These are phyloP conservation scores for Populus euphratica DNA, from an alignment of 345 rosid species.

Conservation along the genomic window DNA sequence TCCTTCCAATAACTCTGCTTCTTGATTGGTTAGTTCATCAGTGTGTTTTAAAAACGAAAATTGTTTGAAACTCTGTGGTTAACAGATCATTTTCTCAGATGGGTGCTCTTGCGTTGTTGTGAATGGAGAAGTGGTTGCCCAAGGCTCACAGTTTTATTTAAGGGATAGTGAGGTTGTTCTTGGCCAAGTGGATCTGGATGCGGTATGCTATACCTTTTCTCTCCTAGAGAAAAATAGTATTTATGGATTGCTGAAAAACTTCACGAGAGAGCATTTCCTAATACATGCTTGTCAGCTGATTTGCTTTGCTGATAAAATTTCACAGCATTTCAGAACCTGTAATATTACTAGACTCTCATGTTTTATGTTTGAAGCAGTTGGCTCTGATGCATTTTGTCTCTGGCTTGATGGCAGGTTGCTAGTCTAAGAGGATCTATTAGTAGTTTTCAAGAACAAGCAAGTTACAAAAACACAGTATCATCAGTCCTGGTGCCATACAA, in stretches of 20 bases:
- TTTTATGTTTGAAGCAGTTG: not conserved
- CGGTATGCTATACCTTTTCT: slow-evolving; percentile 43
- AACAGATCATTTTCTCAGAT: slow-evolving; percentile 38
- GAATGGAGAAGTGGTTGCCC: slow-evolving; percentile 81
- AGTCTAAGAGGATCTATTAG: slow-evolving; percentile 85
- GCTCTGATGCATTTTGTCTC: not conserved
- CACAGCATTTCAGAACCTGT: not conserved
- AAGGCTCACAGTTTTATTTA: slow-evolving; percentile 90
- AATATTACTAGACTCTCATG: not conserved
- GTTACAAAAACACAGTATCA: slow-evolving; percentile 56
- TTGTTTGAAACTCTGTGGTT: not conserved
- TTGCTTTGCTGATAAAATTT: not conserved
- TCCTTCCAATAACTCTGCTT: not conserved
- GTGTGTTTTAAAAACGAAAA: not conserved
- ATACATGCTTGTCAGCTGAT: not conserved
- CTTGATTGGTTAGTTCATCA: not conserved
- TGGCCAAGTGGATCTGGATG: slow-evolving; percentile 89
- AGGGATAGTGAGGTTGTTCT: slow-evolving; percentile 85
- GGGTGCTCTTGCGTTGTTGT: slow-evolving; percentile 83
- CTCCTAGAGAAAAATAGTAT: not conserved
- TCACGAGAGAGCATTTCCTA: not conserved
- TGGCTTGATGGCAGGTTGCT: slow-evolving; percentile 63
- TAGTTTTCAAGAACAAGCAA: slow-evolving; percentile 88
- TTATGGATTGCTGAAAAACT: not conserved
- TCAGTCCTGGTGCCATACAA: slow-evolving; percentile 63